Evolutionary conservation across 352 stramenopile species (phyloP), one percentile per base, ranked within the genome.

Genomic region (Elongisporangium anandrum): DNA sequence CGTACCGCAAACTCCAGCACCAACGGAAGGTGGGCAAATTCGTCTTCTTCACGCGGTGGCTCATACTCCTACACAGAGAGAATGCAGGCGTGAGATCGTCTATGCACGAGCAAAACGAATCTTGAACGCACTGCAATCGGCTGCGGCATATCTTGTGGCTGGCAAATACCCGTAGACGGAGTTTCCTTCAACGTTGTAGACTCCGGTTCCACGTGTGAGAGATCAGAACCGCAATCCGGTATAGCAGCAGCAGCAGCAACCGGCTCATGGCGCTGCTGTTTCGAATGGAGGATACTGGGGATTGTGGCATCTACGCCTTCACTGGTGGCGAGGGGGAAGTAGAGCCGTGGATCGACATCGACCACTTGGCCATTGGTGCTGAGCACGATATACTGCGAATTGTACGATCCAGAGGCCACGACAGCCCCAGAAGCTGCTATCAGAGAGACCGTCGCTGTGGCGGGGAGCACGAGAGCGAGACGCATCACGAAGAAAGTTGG

Each of bases 321-420:
- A 19, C 23, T 54, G 13, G 15, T 39, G 57, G 38, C 50, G 8
- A 47, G 41, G 13, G 50, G 61, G 29, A 77, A 64, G 61, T 75
- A 79, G 19, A 72, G 56, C 34, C 47, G 66, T 4, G 73, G 70
- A 38, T 79, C 70, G 4, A 50, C 70, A 19, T 62, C 64, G 16
- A 81, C 57, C 1, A 74, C 63, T 38, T 67, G 69, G 38, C 70
- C 73, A 21, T 77, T 68, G 9, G 58, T 67, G 4, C 65, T 65
- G 3, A 81, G 60, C 51, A 81, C 73, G 22, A 81, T 65, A 41
- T 69, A 52, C 51, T 67, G 68, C 15, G 65, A 51, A 23, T 77
- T 68, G 45, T 65, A 65, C 19, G 60, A 54, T 41, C 34, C 34
- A 45, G 34, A 45, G 1, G 29, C 9, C 29, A 41, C 29, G 1